Percentiles rank a stretch among this genome's conserved stretches.
phyloP scores from a whole-genome alignment of 352 stramenopile genomes.

The Pythium vanterpoolii region DNA sequence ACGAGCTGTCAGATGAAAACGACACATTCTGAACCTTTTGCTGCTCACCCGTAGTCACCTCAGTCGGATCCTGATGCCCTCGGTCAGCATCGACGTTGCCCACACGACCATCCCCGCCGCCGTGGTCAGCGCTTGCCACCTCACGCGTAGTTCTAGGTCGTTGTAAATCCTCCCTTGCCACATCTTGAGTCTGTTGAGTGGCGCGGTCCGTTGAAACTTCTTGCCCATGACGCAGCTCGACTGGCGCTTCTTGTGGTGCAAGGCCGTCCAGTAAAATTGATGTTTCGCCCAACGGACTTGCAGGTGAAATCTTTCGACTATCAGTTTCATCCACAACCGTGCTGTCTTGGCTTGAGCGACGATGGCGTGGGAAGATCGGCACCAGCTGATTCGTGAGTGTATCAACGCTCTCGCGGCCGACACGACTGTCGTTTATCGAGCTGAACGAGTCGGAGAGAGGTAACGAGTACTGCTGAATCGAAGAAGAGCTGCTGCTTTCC shows the following conservation, averaged over 20 bases:
- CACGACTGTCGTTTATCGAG: slow-evolving; percentile 54
- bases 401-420: slow-evolving; percentile 26
- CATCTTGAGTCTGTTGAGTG: neutral
- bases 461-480: slow-evolving; percentile 50
- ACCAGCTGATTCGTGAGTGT: slow-evolving; percentile 60
- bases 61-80: neutral
- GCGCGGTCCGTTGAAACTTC: neutral
- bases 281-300: neutral
- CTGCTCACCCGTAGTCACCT: neutral
- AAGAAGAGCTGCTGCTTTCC: slow-evolving; percentile 22
- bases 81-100: neutral
- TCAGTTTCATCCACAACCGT: neutral
- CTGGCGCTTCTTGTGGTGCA: neutral
- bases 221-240: neutral
- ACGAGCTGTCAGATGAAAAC: slow-evolving; percentile 23
- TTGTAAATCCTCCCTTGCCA: neutral
- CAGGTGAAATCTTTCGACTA: neutral
- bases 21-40: slow-evolving; percentile 7
- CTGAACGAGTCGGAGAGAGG: slow-evolving; percentile 57
- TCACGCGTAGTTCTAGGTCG: neutral
- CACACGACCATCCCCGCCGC: neutral
- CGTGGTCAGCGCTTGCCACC: neutral
- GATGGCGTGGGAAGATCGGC: slow-evolving; percentile 46
- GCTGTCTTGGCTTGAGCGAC: neutral
- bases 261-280: slow-evolving; percentile 8